Evolutionary conservation across 176 grass and related monocot species (phyloP).

Genomic region (Aegilops sharonensis): DNA sequence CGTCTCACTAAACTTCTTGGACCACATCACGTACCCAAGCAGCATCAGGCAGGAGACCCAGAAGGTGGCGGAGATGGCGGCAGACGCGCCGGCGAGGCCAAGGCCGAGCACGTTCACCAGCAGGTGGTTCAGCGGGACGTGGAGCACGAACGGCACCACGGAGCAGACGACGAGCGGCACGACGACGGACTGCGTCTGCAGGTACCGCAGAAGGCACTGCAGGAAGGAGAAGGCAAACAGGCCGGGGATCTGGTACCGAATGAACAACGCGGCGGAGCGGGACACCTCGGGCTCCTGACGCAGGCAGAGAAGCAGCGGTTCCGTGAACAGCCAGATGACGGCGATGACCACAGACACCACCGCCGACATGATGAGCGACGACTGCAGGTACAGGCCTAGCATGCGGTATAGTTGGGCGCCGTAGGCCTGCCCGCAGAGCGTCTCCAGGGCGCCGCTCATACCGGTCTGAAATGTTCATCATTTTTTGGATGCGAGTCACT

Average conservation of each 20-base stretch:
- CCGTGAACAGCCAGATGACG: conserved; percentile 67
- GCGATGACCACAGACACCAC: conserved; percentile 50
- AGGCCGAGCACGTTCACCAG: conserved; percentile 55
- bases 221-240: conserved; percentile 62
- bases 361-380: conserved; percentile 53
- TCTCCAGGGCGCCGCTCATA: conserved; percentile 80
- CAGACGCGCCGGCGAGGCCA: conserved; percentile 51
- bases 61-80: conserved; percentile 48
- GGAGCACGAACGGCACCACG: conserved; percentile 40
- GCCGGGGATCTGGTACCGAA: conserved; percentile 52
- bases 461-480: conserved; percentile 48
- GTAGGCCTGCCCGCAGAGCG: conserved; percentile 80
- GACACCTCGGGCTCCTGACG: conserved; percentile 66
- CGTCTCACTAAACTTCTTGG: conserved; percentile 47
- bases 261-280: conserved; percentile 49
- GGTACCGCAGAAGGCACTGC: conserved; percentile 78
- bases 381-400: conserved; percentile 81
- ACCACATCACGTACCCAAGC: conserved; percentile 44
- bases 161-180: conserved; percentile 75
- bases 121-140: conserved; percentile 54
- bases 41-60: conserved; percentile 72
- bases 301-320: conserved; percentile 53
- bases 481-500: background rate
- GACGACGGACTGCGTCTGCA: conserved; percentile 79
- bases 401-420: conserved; percentile 65